phyloP scores from a whole-genome alignment of 2,329 filamentous ascomycete genomes.

The Xylariaceae sp. region DNA sequence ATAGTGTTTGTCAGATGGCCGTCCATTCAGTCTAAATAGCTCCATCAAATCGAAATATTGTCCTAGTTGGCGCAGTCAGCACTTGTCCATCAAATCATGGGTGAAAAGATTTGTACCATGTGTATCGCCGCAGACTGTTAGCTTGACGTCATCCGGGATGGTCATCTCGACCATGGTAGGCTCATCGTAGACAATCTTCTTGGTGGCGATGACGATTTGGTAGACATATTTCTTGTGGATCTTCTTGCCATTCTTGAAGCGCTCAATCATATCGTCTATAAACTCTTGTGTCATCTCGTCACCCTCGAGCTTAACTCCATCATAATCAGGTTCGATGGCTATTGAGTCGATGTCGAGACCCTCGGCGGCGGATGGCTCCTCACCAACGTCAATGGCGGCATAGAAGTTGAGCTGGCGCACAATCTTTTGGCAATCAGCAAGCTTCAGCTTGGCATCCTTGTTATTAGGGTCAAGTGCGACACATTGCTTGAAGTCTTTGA shows the following conservation, averaged over 20 bases:
- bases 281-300: conserved; percentile 93
- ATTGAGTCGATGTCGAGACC: conserved; percentile 87
- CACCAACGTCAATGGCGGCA: conserved; percentile 88
- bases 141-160: conserved; percentile 68
- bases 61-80: conserved; percentile 51
- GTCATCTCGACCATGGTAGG: conserved; percentile 95
- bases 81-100: conserved; percentile 11
- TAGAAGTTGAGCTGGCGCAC: conserved; percentile 90
- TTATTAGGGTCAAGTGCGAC: conserved; percentile 82
- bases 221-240: conserved; percentile 95
- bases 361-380: conserved; percentile 87
- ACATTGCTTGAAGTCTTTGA: conserved; percentile 89
- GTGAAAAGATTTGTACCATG: conserved; percentile 61
- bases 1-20: conserved; percentile 77
- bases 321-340: conserved; percentile 75
- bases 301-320: conserved; percentile 68
- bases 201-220: conserved; percentile 88
- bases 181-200: conserved; percentile 86
- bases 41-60: conserved; percentile 98
- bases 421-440: conserved; percentile 91
- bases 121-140: conserved; percentile 96
- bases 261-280: conserved; percentile 92
- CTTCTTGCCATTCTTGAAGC: conserved; percentile 95
- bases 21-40: conserved; percentile 88
- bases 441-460: conserved; percentile 85